Evolutionary conservation across 2,329 filamentous ascomycete genomes (phyloP).

Genomic region (Penicillium digitatum): DNA sequence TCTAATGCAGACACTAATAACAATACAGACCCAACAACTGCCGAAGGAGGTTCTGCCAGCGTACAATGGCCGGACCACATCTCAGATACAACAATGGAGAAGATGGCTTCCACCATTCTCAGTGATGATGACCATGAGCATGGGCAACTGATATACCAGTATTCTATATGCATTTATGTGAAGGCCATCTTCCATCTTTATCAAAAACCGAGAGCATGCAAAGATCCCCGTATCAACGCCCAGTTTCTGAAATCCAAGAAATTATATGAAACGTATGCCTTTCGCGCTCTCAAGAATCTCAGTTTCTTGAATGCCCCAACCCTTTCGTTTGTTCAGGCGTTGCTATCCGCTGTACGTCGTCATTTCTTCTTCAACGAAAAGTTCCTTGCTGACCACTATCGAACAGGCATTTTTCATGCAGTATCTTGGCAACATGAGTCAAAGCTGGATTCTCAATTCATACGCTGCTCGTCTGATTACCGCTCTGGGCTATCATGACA

Average conservation of each 20-base stretch:
- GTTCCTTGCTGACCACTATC: not conserved
- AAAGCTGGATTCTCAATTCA: conserved; percentile 25
- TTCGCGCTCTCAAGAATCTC: conserved; percentile 17
- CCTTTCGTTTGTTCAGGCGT: conserved; percentile 21
- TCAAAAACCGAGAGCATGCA: conserved; percentile 14
- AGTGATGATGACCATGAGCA: conserved; percentile 4
- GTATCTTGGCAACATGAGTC: conserved; percentile 22
- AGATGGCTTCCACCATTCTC: conserved; percentile 20
- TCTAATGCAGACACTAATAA: not conserved
- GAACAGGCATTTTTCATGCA: conserved; percentile 26
- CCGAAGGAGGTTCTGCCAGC: not conserved
- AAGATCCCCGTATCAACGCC: conserved; percentile 12
- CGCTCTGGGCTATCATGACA: conserved; percentile 22
- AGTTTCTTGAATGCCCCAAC: conserved; percentile 19
- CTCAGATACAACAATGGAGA: conserved; percentile 18
- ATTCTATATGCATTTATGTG: conserved; percentile 25
- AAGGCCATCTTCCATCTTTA: conserved; percentile 20
- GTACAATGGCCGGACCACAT: conserved; percentile 30
- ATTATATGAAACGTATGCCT: conserved; percentile 17
- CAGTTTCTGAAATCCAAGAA: conserved; percentile 20
- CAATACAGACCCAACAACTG: conserved; percentile 7
- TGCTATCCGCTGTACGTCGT: conserved; percentile 25
- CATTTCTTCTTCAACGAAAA: not conserved
- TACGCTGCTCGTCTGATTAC: conserved; percentile 27
- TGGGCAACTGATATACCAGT: conserved; percentile 22